A percentile compares a stretch with the other conserved stretches of the same genome.
phyloP scores from a whole-genome alignment of 257 asterid genomes.

The Solanum acaule region DNA sequence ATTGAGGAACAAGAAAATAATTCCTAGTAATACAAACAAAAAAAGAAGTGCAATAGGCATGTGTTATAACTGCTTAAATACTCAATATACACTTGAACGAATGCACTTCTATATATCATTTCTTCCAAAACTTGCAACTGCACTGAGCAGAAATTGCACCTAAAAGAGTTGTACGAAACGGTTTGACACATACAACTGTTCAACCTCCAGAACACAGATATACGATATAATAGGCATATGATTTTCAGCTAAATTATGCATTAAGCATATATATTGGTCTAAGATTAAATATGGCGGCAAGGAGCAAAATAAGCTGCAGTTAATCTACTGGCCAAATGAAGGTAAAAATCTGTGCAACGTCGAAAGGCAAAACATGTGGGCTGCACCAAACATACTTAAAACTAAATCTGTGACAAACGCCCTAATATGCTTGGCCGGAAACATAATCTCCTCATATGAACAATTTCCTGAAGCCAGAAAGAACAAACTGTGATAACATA shows the following conservation, averaged over 20 bases:
- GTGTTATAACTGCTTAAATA: neutral
- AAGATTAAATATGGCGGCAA: neutral
- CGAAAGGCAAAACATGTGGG: neutral
- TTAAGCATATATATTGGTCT: neutral
- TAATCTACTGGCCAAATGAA: neutral
- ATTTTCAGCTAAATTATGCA: neutral
- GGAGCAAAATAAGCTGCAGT: neutral
- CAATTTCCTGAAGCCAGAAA: conserved; percentile 51
- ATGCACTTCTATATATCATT: neutral
- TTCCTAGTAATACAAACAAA: neutral
- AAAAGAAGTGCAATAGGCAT: neutral
- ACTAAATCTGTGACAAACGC: conserved; percentile 1
- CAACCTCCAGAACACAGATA: neutral
- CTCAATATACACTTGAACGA: neutral
- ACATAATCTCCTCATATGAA: conserved; percentile 73
- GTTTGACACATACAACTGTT: neutral
- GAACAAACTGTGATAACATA: neutral
- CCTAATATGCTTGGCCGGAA: conserved; percentile 45
- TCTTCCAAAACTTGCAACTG: neutral
- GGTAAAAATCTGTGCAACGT: neutral
- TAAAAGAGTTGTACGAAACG: neutral
- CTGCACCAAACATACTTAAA: neutral
- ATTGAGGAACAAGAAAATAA: neutral
- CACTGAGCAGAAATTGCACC: neutral
- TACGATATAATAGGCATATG: neutral